These are phyloP conservation scores for Entoloma clypeatum DNA, from an alignment of 1,284 basidiomycete species.

Conservation along the genomic window DNA sequence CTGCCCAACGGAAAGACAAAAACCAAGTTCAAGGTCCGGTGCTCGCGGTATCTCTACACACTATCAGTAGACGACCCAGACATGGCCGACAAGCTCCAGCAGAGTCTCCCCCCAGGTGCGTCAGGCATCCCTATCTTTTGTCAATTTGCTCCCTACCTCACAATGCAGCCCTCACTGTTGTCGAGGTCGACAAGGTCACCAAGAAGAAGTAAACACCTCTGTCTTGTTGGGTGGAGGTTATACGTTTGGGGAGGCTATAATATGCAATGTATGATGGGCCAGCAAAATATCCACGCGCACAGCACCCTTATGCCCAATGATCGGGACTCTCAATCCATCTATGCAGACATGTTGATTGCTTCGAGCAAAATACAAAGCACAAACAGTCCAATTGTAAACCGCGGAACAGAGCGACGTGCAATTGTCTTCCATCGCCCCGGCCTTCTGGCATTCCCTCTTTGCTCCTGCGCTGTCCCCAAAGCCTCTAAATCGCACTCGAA, in stretches of 20 bases:
- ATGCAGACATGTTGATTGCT: slow-evolving; percentile 9
- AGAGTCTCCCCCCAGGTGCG: slow-evolving; percentile 92
- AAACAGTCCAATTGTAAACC: slow-evolving; percentile 11
- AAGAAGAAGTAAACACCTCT: slow-evolving; percentile 79
- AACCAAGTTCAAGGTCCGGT: slow-evolving; percentile 99
- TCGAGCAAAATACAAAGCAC: slow-evolving; percentile 13
- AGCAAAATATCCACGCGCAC: slow-evolving; percentile 9
- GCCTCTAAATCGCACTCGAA: slow-evolving; percentile 17
- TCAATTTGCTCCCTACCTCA: neutral
- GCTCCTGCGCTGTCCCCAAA: slow-evolving; percentile 5
- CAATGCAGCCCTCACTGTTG: slow-evolving; percentile 56
- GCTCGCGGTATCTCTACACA: slow-evolving; percentile 97
- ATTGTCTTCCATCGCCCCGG: slow-evolving; percentile 7
- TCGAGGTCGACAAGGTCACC: slow-evolving; percentile 56
- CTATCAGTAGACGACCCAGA: slow-evolving; percentile 93
- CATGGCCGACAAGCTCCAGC: slow-evolving; percentile 98
- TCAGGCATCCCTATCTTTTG: slow-evolving; percentile 18
- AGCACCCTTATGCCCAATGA: too few relatives aligned
- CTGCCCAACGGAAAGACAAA: slow-evolving; percentile 70
- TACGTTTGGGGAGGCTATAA: too few relatives aligned
- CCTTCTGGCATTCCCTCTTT: neutral
- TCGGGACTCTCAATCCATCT: too few relatives aligned
- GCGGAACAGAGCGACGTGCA: slow-evolving; percentile 6
- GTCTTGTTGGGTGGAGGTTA: too few relatives aligned
- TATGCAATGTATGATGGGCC: too few relatives aligned